Evolutionary conservation across 2,329 filamentous ascomycete genomes (phyloP).

Genomic region (Neurospora sp.): DNA sequence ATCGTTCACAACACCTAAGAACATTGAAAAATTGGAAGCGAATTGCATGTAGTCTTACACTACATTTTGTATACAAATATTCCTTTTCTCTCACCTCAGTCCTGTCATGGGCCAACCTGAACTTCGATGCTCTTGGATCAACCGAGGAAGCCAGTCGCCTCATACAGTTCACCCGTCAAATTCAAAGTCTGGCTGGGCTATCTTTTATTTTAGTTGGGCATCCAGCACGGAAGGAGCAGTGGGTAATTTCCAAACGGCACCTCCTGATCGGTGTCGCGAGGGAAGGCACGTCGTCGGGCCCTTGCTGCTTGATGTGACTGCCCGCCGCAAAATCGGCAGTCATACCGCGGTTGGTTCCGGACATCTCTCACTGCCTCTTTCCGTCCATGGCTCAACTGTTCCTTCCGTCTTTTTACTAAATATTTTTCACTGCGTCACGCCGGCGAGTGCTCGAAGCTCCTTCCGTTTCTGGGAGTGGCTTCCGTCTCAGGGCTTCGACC

Average conservation of each 20-base stretch:
- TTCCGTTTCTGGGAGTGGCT: background rate
- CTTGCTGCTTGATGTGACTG: background rate
- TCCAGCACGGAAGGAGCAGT: background rate
- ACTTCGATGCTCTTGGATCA: background rate
- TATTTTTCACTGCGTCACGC: background rate
- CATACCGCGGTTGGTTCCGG: background rate
- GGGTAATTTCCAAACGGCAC: background rate
- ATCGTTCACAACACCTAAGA: background rate
- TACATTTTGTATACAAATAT: background rate
- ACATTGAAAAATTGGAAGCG: background rate
- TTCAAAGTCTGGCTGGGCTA: background rate
- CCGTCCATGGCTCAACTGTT: background rate
- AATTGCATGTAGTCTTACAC: background rate
- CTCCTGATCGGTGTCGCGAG: background rate
- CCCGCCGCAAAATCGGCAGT: background rate
- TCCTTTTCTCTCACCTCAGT: background rate
- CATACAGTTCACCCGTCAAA: background rate
- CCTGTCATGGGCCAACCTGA: background rate
- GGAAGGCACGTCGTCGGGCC: background rate
- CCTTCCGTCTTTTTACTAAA: no score
- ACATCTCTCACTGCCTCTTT: background rate
- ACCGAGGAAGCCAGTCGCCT: background rate
- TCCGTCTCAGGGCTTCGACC: background rate
- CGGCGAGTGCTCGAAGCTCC: background rate
- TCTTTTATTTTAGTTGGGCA: background rate